These are phyloP conservation scores for Umbilicus rupestris DNA, from an alignment of 164 flowering plant genomes.

Conservation along the genomic window DNA sequence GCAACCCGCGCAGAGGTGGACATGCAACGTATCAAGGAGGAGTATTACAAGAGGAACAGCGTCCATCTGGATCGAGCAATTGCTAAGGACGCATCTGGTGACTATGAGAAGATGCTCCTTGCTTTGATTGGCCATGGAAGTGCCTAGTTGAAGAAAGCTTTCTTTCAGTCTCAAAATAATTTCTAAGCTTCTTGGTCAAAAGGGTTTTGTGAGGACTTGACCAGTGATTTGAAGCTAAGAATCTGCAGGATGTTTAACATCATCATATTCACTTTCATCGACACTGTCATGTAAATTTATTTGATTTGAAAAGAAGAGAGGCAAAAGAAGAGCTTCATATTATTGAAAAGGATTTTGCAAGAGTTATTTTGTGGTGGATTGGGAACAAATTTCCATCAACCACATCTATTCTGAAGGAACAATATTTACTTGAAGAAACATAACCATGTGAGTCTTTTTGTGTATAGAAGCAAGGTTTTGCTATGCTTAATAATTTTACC, in stretches of 20 bases:
- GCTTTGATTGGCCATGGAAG: constrained; percentile 37
- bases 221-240: no score
- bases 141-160: constrained; percentile 9
- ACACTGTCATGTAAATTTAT: no score
- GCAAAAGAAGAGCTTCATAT: no score
- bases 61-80: constrained; percentile 45
- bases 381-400: not conserved
- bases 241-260: no score
- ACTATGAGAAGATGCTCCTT: constrained; percentile 48
- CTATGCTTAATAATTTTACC: constrained; percentile 3
- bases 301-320: no score
- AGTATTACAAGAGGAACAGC: constrained; percentile 40
- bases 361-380: no score
- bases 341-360: no score
- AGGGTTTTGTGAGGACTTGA: no score
- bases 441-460: not conserved
- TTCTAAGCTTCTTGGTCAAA: not conserved
- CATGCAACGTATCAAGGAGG: constrained; percentile 41
- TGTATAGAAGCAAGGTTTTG: not conserved
- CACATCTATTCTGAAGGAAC: not conserved
- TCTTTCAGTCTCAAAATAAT: not conserved
- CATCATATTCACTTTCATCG: no score
- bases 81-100: constrained; percentile 41
- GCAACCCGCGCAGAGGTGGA: constrained; percentile 58
- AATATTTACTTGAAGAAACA: not conserved